Evolutionary conservation across 495 filamentous ascomycete genomes (phyloP).

Genomic region (Gamarada debralockiae): DNA sequence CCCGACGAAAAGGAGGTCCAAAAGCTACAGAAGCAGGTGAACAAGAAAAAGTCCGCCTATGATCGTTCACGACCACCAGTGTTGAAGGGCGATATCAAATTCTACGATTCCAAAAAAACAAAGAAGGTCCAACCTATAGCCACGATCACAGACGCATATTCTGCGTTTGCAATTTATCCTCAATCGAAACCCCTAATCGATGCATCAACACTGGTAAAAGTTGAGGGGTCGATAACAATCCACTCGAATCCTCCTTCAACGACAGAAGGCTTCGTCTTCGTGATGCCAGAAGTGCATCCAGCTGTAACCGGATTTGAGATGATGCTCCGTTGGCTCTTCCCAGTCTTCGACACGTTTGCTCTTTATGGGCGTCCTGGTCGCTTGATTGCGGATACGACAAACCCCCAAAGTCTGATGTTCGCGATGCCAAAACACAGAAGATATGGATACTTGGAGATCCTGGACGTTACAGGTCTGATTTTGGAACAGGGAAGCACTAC

Average conservation of each 20-base stretch:
- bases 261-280: conserved; percentile 91
- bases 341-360: conserved; percentile 88
- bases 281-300: conserved; percentile 93
- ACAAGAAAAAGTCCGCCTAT: conserved; percentile 78
- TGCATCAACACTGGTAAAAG: conserved; percentile 87
- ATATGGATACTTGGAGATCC: conserved; percentile 87
- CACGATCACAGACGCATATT: conserved; percentile 84
- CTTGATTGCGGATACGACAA: conserved; percentile 79
- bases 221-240: conserved; percentile 87
- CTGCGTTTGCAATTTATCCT: conserved; percentile 93
- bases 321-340: conserved; percentile 92
- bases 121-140: conserved; percentile 91
- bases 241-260: conserved; percentile 68
- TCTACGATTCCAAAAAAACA: conserved; percentile 91
- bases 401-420: conserved; percentile 93
- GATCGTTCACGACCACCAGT: conserved; percentile 59
- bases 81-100: conserved; percentile 84
- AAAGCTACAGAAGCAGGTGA: conserved; percentile 75
- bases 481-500: conserved; percentile 66
- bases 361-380: conserved; percentile 88
- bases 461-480: conserved; percentile 79
- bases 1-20: conserved; percentile 89
- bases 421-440: conserved; percentile 86
- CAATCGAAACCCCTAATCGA: conserved; percentile 92
- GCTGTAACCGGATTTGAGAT: conserved; percentile 94